Percentiles rank a stretch among this genome's conserved stretches.
These are phyloP conservation scores for Wickerhamiella kazuoi DNA, from an alignment of 805 yeast genomes.

Conservation along the genomic window DNA sequence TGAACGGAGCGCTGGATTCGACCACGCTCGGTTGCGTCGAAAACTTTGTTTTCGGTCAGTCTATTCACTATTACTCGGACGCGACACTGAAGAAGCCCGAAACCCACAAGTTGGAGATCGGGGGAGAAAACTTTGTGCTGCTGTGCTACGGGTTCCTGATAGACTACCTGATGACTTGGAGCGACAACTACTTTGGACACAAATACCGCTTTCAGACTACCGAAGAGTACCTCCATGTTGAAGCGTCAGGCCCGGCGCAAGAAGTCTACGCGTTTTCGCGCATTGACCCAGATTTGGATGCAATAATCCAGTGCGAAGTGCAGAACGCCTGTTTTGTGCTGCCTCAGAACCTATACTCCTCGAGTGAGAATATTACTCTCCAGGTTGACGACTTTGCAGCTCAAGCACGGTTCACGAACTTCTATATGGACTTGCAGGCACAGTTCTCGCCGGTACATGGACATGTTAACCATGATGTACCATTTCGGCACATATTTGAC, in stretches of 20 bases:
- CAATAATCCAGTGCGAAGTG: conserved; percentile 53
- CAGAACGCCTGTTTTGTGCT: conserved; percentile 51
- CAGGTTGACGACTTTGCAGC: conserved; percentile 49
- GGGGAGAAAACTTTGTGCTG: conserved; percentile 48
- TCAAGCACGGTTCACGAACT: conserved; percentile 75
- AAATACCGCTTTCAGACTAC: conserved; percentile 65
- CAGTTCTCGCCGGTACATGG: conserved; percentile 44
- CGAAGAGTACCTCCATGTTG: conserved; percentile 47
- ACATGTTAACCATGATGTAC: conserved; percentile 7
- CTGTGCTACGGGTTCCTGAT: conserved; percentile 65
- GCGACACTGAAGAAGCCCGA: conserved; percentile 23
- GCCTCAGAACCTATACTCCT: conserved; percentile 56
- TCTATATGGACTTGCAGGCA: conserved; percentile 76
- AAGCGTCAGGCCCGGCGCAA: conserved; percentile 1
- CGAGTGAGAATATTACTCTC: conserved; percentile 41
- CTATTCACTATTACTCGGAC: conserved; percentile 40
- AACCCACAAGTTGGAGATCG: conserved; percentile 43
- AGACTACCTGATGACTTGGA: conserved; percentile 53
- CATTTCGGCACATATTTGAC: conserved; percentile 8
- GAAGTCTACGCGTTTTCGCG: conserved; percentile 6
- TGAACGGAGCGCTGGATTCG: conserved; percentile 46
- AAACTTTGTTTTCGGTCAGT: conserved; percentile 44
- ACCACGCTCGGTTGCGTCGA: conserved; percentile 51
- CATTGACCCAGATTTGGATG: conserved; percentile 52
- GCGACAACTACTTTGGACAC: conserved; percentile 86